Percentiles rank a stretch among this genome's conserved stretches.
phyloP scores from a whole-genome alignment of 75 land plant species.

The Pseudotsuga menziesii region DNA sequence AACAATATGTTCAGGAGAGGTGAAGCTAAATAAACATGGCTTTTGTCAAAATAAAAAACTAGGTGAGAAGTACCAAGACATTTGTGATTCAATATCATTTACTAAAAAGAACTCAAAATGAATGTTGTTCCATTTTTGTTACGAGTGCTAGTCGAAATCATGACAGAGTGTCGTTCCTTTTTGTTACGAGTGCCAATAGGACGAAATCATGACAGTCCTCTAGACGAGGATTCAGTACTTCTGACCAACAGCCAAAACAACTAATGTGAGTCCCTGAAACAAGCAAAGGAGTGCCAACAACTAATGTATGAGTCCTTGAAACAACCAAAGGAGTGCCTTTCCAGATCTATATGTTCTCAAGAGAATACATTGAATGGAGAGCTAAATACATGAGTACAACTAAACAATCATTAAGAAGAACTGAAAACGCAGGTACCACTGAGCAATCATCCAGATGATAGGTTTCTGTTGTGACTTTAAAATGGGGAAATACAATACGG shows the following conservation, averaged over 20 bases:
- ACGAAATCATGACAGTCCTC: conserved; percentile 9
- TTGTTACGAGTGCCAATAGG: background rate
- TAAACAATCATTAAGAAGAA: background rate
- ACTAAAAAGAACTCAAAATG: background rate
- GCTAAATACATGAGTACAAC: background rate
- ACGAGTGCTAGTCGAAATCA: background rate
- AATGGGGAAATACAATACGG: background rate
- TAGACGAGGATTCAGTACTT: background rate
- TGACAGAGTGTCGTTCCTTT: background rate
- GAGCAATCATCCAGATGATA: background rate
- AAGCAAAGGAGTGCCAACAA: background rate
- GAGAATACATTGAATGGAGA: conserved; percentile 2
- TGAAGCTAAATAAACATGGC: too few species aligned
- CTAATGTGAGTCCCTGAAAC: conserved; percentile 7
- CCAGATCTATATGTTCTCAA: conserved; percentile 2
- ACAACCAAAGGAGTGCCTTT: background rate
- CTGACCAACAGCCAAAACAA: conserved; percentile 10
- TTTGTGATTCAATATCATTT: too few species aligned
- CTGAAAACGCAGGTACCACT: too few species aligned
- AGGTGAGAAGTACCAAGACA: too few species aligned
- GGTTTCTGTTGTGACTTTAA: background rate
- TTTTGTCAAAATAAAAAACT: too few species aligned
- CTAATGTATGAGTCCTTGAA: conserved; percentile 6
- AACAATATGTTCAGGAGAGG: too few species aligned
- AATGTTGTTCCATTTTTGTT: conserved; percentile 3